Evolutionary conservation across 495 filamentous ascomycete genomes (phyloP).

Genomic region (Hypoxylon lienhwacheense): DNA sequence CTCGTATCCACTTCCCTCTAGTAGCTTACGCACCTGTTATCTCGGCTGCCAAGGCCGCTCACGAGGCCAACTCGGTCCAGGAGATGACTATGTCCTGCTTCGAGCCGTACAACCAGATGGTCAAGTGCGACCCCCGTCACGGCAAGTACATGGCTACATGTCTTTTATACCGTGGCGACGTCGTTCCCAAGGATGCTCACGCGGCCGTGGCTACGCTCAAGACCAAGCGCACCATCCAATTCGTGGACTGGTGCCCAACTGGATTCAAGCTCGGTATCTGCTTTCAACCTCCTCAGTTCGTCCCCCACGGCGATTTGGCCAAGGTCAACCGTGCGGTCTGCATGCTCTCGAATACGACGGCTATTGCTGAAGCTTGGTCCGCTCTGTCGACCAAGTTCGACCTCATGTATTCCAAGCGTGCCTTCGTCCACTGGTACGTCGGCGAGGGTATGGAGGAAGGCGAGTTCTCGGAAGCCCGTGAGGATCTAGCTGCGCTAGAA

Average conservation of each 20-base stretch:
- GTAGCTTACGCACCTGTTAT: slow-evolving; percentile 95
- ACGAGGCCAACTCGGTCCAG: slow-evolving; percentile 89
- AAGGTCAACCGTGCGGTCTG: slow-evolving; percentile 97
- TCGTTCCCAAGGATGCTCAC: slow-evolving; percentile 94
- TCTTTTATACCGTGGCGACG: slow-evolving; percentile 96
- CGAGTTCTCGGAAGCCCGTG: slow-evolving; percentile 98
- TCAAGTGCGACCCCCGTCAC: slow-evolving; percentile 97
- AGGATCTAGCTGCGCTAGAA: slow-evolving; percentile 96
- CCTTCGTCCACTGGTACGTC: slow-evolving; percentile 99
- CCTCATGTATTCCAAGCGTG: slow-evolving; percentile 99
- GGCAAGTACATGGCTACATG: slow-evolving; percentile 99
- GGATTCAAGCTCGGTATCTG: slow-evolving; percentile 99
- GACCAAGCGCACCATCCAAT: slow-evolving; percentile 98
- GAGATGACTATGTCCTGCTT: slow-evolving; percentile 90
- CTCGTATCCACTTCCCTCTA: slow-evolving; percentile 98
- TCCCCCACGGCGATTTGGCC: slow-evolving; percentile 95
- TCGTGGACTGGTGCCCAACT: slow-evolving; percentile 99
- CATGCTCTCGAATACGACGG: slow-evolving; percentile 99
- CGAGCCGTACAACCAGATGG: slow-evolving; percentile 89
- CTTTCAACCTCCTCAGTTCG: slow-evolving; percentile 94
- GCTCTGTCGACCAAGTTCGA: slow-evolving; percentile 98
- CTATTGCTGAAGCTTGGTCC: slow-evolving; percentile 98
- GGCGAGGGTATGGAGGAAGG: slow-evolving; percentile 99
- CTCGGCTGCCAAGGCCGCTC: slow-evolving; percentile 87
- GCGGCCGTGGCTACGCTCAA: slow-evolving; percentile 90